phyloP scores from a whole-genome alignment of 1,284 basidiomycete genomes.

The Microbotryomycetes sp. region DNA sequence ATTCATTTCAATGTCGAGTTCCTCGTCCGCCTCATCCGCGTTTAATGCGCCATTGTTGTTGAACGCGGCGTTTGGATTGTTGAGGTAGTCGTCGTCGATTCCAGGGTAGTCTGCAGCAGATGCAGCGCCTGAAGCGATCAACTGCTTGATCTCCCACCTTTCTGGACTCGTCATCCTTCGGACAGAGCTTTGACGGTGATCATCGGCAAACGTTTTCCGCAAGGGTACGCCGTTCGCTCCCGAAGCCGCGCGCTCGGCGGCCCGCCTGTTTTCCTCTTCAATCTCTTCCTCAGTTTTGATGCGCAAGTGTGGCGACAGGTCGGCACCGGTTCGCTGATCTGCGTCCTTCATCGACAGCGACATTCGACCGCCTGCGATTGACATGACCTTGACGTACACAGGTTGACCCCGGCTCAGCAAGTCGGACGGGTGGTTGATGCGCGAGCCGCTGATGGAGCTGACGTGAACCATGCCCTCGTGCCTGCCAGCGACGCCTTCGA shows the following conservation, averaged over 20 bases:
- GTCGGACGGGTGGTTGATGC: constrained; percentile 80
- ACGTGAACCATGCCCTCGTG: constrained; percentile 95
- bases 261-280: constrained; percentile 61
- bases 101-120: constrained; percentile 94
- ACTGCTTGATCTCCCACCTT: constrained; percentile 98
- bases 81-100: constrained; percentile 79
- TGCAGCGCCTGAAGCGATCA: constrained; percentile 90
- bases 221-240: constrained; percentile 47
- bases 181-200: constrained; percentile 51
- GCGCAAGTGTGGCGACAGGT: constrained; percentile 85
- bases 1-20: constrained; percentile 92
- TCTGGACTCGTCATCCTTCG: constrained; percentile 94
- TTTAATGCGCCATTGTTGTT: constrained; percentile 39
- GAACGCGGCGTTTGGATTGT: constrained; percentile 46
- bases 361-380: constrained; percentile 69
- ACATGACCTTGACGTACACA: constrained; percentile 95
- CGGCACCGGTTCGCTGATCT: constrained; percentile 80
- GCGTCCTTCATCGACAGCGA: constrained; percentile 96
- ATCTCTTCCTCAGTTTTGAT: constrained; percentile 89
- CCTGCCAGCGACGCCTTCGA: constrained; percentile 79
- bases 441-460: constrained; percentile 68
- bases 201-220: constrained; percentile 44
- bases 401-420: constrained; percentile 72
- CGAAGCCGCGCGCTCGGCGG: constrained; percentile 53
- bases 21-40: constrained; percentile 77